These are phyloP conservation scores for Boletus barrowsii DNA, from an alignment of 768 basidiomycete genomes.

Conservation along the genomic window DNA sequence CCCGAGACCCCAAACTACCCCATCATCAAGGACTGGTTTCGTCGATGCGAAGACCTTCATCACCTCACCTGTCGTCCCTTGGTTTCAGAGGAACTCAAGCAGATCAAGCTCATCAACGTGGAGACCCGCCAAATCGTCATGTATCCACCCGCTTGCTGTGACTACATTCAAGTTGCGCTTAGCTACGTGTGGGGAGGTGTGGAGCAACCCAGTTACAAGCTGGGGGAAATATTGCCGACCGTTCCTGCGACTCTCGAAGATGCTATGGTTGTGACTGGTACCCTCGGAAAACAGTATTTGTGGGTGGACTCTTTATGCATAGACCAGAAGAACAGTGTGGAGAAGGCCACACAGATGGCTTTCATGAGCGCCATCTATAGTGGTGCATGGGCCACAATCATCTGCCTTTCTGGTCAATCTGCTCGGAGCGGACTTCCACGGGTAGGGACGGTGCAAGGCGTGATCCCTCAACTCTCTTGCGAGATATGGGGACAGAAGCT, in stretches of 20 bases:
- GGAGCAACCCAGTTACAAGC: constrained; percentile 3
- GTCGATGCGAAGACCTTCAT: constrained; percentile 7
- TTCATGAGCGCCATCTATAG: constrained; percentile 18
- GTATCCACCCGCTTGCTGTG: constrained; percentile 4
- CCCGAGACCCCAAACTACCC: neutral
- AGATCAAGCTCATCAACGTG: constrained; percentile 9
- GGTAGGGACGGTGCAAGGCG: constrained; percentile 5
- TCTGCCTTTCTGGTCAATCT: constrained; percentile 5
- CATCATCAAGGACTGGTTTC: constrained; percentile 8
- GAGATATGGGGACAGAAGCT: constrained; percentile 4
- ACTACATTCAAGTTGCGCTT: constrained; percentile 11
- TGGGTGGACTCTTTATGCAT: constrained; percentile 22
- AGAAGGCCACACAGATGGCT: constrained; percentile 10
- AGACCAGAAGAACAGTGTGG: constrained; percentile 3
- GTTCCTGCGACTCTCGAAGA: constrained; percentile 19
- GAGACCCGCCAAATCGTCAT: constrained; percentile 5
- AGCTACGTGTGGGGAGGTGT: constrained; percentile 20
- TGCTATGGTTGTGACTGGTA: constrained; percentile 11
- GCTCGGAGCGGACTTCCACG: constrained; percentile 13
- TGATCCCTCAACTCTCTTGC: constrained; percentile 10
- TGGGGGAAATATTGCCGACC: constrained; percentile 6
- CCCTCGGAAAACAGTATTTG: constrained; percentile 14
- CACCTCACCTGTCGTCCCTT: constrained; percentile 3
- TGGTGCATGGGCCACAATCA: constrained; percentile 12
- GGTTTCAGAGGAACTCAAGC: constrained; percentile 1